Evolutionary conservation across 163 green algal genomes (phyloP), one percentile per base, ranked within the genome.

Genomic region (Coccomyxa subellipsoidea): DNA sequence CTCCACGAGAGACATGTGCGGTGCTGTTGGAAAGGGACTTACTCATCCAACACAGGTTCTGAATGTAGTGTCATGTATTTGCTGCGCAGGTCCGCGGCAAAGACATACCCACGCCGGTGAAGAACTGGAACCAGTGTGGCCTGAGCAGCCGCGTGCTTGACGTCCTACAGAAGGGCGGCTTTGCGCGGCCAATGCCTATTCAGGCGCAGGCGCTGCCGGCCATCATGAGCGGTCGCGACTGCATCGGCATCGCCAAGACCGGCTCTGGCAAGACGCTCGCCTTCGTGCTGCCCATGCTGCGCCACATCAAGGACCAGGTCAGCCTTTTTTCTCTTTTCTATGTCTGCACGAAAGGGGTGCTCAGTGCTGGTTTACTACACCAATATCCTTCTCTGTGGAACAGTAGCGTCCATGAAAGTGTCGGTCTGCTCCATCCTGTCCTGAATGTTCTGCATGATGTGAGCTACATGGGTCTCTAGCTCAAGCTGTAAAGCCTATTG

Each of bases 211-310:
- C 95, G 18, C 88, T 99, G 76, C 96, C 96, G 0, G 93, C 97
- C 79, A 98, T 99, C 86, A 99, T 99, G 96, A 90, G 82, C 18
- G 97, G 97, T 29, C 90, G 96, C 10, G 97, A 99, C 90, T 98
- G 93, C 90, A 98, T 99, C 35, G 96, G 94, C 83, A 96, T 99
- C 80, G 97, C 97, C 76, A 98, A 98, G 89, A 99, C 97, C 7
- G 97, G 96, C 40, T 94, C 83, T 69, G 97, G 97, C 84, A 99
- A 99, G 92, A 99, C 97, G 31, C 88, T 98, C 23, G 96, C 95
- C 1, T 99, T 98, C 84, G 93, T 98, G 80, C 89, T 99, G 80
- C 97, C 96, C 72, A 95, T 98, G 92, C 85, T 99, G 86, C 90
- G 95, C 0, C 96, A 99, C 88, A 94, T 98, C 77, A 96, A 96